Conservation (phyloP, 768 basidiomycete species). For the Mycena olivaceomarginata region DNA sequence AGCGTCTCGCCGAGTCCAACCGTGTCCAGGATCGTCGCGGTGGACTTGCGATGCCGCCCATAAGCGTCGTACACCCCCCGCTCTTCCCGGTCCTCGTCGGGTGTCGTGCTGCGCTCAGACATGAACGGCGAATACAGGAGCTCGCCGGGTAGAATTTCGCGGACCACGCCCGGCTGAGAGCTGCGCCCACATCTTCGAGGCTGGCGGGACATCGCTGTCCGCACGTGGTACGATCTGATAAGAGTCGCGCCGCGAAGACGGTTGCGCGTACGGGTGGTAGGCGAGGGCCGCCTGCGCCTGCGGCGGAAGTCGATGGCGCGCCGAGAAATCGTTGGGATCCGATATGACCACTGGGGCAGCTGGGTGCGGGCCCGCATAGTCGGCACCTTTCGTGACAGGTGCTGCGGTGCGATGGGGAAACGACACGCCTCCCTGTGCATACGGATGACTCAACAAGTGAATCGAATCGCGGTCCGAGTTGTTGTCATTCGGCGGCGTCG, state of each 20-base stretch:
- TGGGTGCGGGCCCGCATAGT: conserved; percentile 62
- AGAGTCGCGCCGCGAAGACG: conserved; percentile 55
- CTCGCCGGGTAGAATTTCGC: conserved; percentile 67
- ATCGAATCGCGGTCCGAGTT: conserved; percentile 53
- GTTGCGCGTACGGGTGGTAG: conserved; percentile 67
- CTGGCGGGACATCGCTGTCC: conserved; percentile 63
- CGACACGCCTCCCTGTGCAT: conserved; percentile 64
- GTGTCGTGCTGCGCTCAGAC: conserved; percentile 47
- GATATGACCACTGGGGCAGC: conserved; percentile 39
- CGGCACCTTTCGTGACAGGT: conserved; percentile 45
- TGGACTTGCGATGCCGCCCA: conserved; percentile 35
- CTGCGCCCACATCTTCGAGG: conserved; percentile 72
- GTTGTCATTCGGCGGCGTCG: conserved; percentile 52
- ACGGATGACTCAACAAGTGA: conserved; percentile 66
- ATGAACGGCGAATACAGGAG: conserved; percentile 70
- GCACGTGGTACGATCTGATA: conserved; percentile 58
- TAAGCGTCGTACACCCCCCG: background rate
- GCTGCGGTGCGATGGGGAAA: conserved; percentile 49
- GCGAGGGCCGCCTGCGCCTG: conserved; percentile 55
- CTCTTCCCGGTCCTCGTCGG: conserved; percentile 30
- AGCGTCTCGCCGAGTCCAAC: conserved; percentile 81
- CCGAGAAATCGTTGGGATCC: conserved; percentile 51
- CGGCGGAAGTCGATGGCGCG: conserved; percentile 60
- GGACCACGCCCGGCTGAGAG: conserved; percentile 65
- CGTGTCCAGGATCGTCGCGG: conserved; percentile 64